Conservation (phyloP, 1,284 basidiomycete species). For the Ganoderma sp. region DNA sequence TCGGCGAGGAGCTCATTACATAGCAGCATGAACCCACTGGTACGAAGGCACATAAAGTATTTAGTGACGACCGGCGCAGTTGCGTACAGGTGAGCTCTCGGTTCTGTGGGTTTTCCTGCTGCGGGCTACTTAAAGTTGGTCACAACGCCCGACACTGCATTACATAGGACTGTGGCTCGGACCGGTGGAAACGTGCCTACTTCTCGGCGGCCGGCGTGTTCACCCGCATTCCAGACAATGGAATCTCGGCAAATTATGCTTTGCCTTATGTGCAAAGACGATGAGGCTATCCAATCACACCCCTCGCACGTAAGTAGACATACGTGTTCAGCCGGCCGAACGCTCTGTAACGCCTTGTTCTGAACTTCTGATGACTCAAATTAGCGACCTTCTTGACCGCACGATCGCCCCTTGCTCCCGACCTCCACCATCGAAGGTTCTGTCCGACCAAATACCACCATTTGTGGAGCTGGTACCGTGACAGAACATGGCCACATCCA, state of each 20-base stretch:
- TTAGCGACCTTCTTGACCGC: background rate
- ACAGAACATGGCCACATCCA: slow-evolving; percentile 17
- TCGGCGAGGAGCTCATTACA: background rate
- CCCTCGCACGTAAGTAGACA: background rate
- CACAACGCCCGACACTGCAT: background rate
- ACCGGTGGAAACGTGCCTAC: background rate
- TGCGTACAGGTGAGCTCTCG: background rate
- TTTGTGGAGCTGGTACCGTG: background rate
- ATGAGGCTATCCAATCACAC: background rate
- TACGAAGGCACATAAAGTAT: too few species aligned
- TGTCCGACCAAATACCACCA: background rate
- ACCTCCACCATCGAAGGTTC: background rate
- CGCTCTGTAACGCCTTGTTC: background rate
- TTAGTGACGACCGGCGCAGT: too few species aligned
- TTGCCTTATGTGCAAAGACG: background rate
- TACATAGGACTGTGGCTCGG: background rate
- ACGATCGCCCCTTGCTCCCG: background rate
- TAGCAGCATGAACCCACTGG: background rate
- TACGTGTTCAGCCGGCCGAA: background rate
- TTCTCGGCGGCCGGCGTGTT: background rate
- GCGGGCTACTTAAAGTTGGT: background rate
- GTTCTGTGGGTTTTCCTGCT: background rate
- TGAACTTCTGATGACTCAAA: background rate
- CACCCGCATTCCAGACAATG: background rate
- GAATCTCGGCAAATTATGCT: background rate